Conservation (phyloP, 306 rosid genomes). For the Adenanthera pavonina region DNA sequence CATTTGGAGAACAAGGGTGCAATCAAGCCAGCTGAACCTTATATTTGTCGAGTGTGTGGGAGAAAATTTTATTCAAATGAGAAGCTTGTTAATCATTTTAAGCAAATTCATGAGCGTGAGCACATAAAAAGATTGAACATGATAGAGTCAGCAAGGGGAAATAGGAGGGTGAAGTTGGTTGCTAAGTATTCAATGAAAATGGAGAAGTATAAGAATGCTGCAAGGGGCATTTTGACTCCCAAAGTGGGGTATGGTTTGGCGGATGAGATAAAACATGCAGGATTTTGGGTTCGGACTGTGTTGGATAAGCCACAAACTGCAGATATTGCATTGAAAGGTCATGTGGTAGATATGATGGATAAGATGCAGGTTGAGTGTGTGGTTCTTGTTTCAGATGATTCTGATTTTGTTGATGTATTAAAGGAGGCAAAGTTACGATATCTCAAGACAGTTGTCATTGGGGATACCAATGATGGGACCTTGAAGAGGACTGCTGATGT, state of each 20-base stretch:
- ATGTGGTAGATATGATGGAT: constrained; percentile 80
- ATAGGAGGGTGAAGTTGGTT: constrained; percentile 70
- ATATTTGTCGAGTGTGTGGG: constrained; percentile 81
- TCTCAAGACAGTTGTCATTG: constrained; percentile 74
- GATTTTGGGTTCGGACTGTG: constrained; percentile 66
- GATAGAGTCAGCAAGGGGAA: constrained; percentile 77
- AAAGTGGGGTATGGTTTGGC: constrained; percentile 67
- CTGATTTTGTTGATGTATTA: constrained; percentile 64
- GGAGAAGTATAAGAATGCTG: constrained; percentile 79
- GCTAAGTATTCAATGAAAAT: constrained; percentile 84
- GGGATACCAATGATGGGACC: constrained; percentile 66
- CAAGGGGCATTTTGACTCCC: constrained; percentile 60
- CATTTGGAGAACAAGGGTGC: constrained; percentile 44
- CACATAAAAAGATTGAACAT: constrained; percentile 69
- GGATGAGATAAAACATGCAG: constrained; percentile 70
- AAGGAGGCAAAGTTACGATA: constrained; percentile 78
- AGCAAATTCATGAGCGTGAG: constrained; percentile 74
- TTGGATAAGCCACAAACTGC: constrained; percentile 61
- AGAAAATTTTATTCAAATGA: constrained; percentile 69
- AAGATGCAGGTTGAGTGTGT: constrained; percentile 64
- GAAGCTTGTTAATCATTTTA: constrained; percentile 81
- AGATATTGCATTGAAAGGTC: constrained; percentile 54
- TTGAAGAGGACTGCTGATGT: constrained; percentile 80
- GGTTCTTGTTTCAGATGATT: constrained; percentile 86
- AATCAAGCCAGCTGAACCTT: constrained; percentile 46